These are phyloP conservation scores for Eragrostis nindensis DNA, from an alignment of 176 grass and related monocot genomes.

Conservation along the genomic window DNA sequence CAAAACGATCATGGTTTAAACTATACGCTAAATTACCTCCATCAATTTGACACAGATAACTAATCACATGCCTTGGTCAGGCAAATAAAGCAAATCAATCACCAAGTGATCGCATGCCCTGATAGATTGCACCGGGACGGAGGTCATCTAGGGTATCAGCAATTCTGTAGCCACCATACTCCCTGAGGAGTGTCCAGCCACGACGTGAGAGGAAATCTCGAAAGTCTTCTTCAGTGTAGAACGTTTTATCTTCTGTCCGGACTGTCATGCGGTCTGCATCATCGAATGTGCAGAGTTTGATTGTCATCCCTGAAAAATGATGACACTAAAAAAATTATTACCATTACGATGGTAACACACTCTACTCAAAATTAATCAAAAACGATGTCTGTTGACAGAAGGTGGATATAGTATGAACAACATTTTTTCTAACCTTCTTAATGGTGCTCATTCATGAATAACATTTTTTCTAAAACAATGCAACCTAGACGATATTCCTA, in stretches of 20 bases:
- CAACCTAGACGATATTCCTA: too few relatives aligned
- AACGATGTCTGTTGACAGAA: not conserved
- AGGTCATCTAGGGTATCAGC: slow-evolving; percentile 79
- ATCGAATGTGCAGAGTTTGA: slow-evolving; percentile 82
- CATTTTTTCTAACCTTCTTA: slow-evolving; percentile 1
- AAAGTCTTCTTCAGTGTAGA: slow-evolving; percentile 90
- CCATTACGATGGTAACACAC: not conserved
- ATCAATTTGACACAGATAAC: not conserved
- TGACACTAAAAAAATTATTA: not conserved
- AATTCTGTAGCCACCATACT: slow-evolving; percentile 63
- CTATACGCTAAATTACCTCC: too few relatives aligned
- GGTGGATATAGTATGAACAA: not conserved
- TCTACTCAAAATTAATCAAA: not conserved
- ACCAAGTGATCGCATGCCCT: slow-evolving; percentile 58
- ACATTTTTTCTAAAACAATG: not conserved
- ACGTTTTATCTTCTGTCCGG: slow-evolving; percentile 74
- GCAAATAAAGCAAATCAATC: slow-evolving; percentile 49
- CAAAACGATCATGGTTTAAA: too few relatives aligned
- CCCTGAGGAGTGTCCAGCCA: slow-evolving; percentile 75
- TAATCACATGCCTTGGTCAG: not conserved
- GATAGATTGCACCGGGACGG: slow-evolving; percentile 70
- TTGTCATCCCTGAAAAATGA: slow-evolving; percentile 60
- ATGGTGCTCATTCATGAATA: not conserved
- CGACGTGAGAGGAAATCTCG: slow-evolving; percentile 62
- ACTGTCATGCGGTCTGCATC: slow-evolving; percentile 59